Evolutionary conservation across 148 eudicot species (phyloP), one percentile per base, ranked within the genome.

Genomic region (Fagopyrum homotropicum): DNA sequence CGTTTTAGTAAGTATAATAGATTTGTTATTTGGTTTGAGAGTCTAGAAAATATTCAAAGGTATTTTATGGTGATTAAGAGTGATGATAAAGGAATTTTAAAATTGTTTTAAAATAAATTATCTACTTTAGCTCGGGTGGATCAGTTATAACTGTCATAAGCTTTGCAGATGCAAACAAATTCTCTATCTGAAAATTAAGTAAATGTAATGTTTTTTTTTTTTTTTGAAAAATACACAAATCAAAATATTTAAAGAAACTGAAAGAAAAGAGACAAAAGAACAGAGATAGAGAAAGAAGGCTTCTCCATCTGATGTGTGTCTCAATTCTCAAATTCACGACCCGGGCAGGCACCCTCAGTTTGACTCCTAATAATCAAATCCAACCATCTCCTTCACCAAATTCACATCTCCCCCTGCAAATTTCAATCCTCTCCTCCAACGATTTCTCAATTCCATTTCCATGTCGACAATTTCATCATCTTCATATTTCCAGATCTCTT

Each of bases 311-410:
- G 45, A 30, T 63, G 16, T 63, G 69, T 63, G 69, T 35, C 44
- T 29, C 15, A 35, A 63, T 59, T 59, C 64, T 59, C 1, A 59
- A 59, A 59, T 59, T 35, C 64, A 59, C 43, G 68, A 29, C 68
- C 29, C 68, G 5, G 68, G 68, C 68, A 66, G 68, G 68, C 68
- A 66, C 71, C 71, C 17, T 7, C 45, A 40, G 15, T 66, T 66
- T 66, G 71, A 66, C 71, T 46, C 63, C n/a, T 14, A 60, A 60
- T 19, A 14, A 9, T 49, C 52, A 49, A 49, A 49, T 14, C 52
- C 52, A 10, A 14, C 59, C 15, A 55, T 55, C 7, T 55, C 59
- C 59, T 55, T 16, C 11, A 29, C 63, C 26, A 57, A 17, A 14
- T 66, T 66, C 71, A 43, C 35, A 9, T 63, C 66, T 22, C 19